phyloP scores from a whole-genome alignment of 495 filamentous ascomycete species.

The Monascus purpureus region DNA sequence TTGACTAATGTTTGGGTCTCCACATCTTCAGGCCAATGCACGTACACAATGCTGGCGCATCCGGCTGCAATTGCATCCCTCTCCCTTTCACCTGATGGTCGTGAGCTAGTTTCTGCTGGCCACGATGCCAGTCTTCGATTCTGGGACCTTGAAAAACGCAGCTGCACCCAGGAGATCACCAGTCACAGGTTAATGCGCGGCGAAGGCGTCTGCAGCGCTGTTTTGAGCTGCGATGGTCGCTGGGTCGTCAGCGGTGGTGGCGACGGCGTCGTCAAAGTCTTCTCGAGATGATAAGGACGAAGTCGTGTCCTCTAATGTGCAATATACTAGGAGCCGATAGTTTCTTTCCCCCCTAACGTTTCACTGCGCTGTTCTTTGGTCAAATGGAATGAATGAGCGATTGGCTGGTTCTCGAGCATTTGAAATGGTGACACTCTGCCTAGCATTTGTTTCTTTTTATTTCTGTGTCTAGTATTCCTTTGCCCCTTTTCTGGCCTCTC shows the following conservation, averaged over 20 bases:
- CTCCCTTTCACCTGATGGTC: conserved; percentile 79
- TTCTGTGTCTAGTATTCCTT: conserved; percentile 15
- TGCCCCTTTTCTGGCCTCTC: conserved; percentile 17
- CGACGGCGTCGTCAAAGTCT: conserved; percentile 96
- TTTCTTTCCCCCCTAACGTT: conserved; percentile 11
- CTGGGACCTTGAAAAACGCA: conserved; percentile 92
- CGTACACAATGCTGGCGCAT: conserved; percentile 95
- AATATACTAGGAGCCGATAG: conserved; percentile 10
- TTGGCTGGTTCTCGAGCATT: conserved; percentile 30
- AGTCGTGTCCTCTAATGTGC: conserved; percentile 20
- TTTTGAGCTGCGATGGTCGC: conserved; percentile 86
- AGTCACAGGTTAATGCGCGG: conserved; percentile 83
- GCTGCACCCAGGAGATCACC: conserved; percentile 87
- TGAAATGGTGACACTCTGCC: conserved; percentile 26
- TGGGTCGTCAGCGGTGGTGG: conserved; percentile 92
- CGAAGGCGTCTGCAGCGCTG: conserved; percentile 83
- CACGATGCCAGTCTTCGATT: conserved; percentile 91
- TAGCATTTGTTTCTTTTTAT: conserved; percentile 27
- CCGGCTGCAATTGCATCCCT: conserved; percentile 82
- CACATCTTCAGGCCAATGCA: conserved; percentile 70
- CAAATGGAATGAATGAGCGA: conserved; percentile 30
- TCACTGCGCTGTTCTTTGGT: conserved; percentile 14
- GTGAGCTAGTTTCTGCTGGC: conserved; percentile 88
- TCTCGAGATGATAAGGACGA: conserved; percentile 41
- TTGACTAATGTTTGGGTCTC: conserved; percentile 16